Evolutionary conservation across 305 asterid genomes (phyloP).

Genomic region (Solanum chacoense): DNA sequence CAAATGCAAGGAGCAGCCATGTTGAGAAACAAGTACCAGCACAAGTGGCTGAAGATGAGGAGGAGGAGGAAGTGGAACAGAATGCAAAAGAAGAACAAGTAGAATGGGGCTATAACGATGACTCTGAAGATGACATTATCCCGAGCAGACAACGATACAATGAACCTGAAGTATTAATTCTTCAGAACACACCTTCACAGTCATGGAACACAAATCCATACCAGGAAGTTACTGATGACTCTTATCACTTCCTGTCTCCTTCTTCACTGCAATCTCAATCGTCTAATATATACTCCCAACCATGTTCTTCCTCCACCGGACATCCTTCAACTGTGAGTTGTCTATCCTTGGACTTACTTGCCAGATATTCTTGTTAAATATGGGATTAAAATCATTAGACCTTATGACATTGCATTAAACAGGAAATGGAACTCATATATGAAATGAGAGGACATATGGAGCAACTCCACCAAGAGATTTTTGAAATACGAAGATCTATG

Average conservation of each 20-base stretch:
- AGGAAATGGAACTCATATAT: slow-evolving; percentile 76
- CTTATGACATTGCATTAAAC: slow-evolving; percentile 2
- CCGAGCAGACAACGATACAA: slow-evolving; percentile 21
- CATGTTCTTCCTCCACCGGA: slow-evolving; percentile 20
- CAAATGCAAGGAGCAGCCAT: not conserved
- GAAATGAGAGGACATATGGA: slow-evolving; percentile 77
- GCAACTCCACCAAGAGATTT: slow-evolving; percentile 62
- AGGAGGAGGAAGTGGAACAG: slow-evolving; percentile 3
- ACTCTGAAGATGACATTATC: slow-evolving; percentile 22
- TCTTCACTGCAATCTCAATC: slow-evolving; percentile 34
- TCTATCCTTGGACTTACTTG: not conserved
- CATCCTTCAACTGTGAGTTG: slow-evolving; percentile 49
- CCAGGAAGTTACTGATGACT: slow-evolving; percentile 29
- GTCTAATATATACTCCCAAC: slow-evolving; percentile 24
- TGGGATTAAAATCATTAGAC: not conserved
- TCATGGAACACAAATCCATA: slow-evolving; percentile 35
- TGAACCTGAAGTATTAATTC: slow-evolving; percentile 23
- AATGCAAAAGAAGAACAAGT: not conserved
- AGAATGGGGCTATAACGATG: slow-evolving; percentile 12
- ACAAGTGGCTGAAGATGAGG: not conserved
- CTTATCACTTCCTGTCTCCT: slow-evolving; percentile 30
- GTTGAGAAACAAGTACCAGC: slow-evolving; percentile 11
- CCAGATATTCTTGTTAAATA: not conserved
- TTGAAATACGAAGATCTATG: slow-evolving; percentile 57
- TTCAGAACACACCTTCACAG: slow-evolving; percentile 17